Base-by-base conservation (phyloP, 2,329 filamentous ascomycete species). In the Fusarium heterosporum region DNA sequence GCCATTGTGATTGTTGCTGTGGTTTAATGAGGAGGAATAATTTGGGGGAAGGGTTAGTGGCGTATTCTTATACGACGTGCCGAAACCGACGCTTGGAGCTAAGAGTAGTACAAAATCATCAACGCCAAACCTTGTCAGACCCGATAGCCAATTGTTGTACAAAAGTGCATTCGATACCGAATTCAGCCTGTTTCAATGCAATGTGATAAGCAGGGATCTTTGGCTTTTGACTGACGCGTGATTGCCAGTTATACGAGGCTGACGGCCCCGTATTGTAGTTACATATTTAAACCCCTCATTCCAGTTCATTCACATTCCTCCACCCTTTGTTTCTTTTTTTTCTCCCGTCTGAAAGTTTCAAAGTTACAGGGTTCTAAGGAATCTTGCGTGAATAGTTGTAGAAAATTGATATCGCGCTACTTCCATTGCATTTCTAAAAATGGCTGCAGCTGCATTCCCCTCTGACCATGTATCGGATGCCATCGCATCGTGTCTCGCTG, bases 341-440 rank as follows among this genome's bases (percentile, higher is more conserved):
- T 26, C 36, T 13, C 34, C 34, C 16, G 8, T 16, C 16, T 8
- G n/a, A 36, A 36, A 36, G 10, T 12, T 34, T 34, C 14, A 12
- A 34, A 10, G 34, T 36, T 17, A n/a, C 34, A n/a, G n/a, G 34
- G n/a, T 36, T 36, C 34, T 22, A 22, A n/a, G 14, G 9, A 26
- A 38, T 10, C 14, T 17, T 45, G 28, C 12, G 3, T 17, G 12
- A 30, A 28, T 45, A n/a, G 26, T n/a, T 45, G 17, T 13, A 38
- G 32, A 9, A 17, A n/a, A 30, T 58, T 36, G 36, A 60, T 19
- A 34, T 43, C 50, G 19, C 42, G 16, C 41, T 36, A 36, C 34
- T n/a, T 36, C 34, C 34, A 36, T 36, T 66, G 47, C 70, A 50
- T 68, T 65, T 65, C 34, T 74, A 76, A 75, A 75, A 75, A 76